Evolutionary conservation across 1,284 basidiomycete genomes (phyloP).

Genomic region (Heliocybe sulcata): DNA sequence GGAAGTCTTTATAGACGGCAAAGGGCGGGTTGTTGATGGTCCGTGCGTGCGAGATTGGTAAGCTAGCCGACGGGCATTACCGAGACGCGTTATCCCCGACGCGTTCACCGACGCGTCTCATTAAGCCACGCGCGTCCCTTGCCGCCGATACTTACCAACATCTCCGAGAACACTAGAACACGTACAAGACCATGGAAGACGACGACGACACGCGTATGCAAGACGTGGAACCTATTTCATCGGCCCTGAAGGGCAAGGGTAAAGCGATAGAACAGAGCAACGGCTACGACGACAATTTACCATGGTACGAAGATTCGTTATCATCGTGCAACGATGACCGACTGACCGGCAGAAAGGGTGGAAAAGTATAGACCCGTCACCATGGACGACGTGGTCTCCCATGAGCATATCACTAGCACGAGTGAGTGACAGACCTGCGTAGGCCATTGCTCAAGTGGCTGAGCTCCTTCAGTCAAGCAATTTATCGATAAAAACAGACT

Average conservation of each 20-base stretch:
- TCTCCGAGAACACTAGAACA: conserved; percentile 51
- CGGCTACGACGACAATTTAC: conserved; percentile 54
- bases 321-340: not conserved
- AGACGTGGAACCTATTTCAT: conserved; percentile 34
- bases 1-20: conserved; percentile 6
- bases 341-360: conserved; percentile 53
- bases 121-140: not conserved
- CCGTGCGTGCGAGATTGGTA: conserved; percentile 29
- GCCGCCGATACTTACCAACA: too few relatives aligned
- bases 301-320: conserved; percentile 46
- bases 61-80: conserved; percentile 8
- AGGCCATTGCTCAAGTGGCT: conserved; percentile 5
- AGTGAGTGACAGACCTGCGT: conserved; percentile 47
- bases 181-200: conserved; percentile 8
- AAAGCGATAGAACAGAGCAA: conserved; percentile 42
- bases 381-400: conserved; percentile 89
- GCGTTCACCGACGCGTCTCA: conserved; percentile 1
- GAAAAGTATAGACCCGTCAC: conserved; percentile 92
- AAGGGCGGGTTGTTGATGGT: conserved; percentile 28
- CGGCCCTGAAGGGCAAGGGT: conserved; percentile 53
- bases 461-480: conserved; percentile 69
- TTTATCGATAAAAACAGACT: conserved; percentile 95
- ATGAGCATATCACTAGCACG: conserved; percentile 88
- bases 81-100: conserved; percentile 13
- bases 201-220: conserved; percentile 49